Conservation (phyloP, 1,284 basidiomycete genomes). For the Trichosporon coremiiforme region DNA sequence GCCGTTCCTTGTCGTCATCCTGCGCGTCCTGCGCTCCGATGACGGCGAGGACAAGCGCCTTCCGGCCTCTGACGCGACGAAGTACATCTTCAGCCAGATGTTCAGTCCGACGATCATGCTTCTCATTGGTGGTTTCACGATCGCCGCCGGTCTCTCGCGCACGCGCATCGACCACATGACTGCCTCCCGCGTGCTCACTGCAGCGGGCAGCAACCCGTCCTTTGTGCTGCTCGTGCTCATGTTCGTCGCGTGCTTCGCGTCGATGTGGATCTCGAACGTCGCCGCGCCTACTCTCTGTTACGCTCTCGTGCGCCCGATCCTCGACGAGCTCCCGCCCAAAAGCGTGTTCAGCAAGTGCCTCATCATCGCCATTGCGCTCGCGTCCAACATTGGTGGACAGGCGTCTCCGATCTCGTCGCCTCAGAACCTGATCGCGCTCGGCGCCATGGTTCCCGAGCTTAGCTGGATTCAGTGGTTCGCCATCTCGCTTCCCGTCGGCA, state of each 20-base stretch:
- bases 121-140: constrained; percentile 95
- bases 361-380: constrained; percentile 93
- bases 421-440: constrained; percentile 92
- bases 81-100: constrained; percentile 69
- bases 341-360: constrained; percentile 87
- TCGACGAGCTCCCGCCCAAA: constrained; percentile 84
- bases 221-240: constrained; percentile 91
- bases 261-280: constrained; percentile 99
- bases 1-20: constrained; percentile 82
- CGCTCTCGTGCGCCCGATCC: constrained; percentile 95
- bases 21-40: constrained; percentile 74
- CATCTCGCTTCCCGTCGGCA: constrained; percentile 87
- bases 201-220: constrained; percentile 85
- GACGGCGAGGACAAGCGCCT: constrained; percentile 65
- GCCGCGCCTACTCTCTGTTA: constrained; percentile 97
- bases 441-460: constrained; percentile 81
- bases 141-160: constrained; percentile 94
- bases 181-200: constrained; percentile 85
- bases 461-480: constrained; percentile 95
- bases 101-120: constrained; percentile 79
- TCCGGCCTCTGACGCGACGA: constrained; percentile 72
- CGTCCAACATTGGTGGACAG: constrained; percentile 97
- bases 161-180: constrained; percentile 95
- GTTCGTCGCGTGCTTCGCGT: constrained; percentile 95
- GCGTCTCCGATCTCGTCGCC: constrained; percentile 90